Base-by-base conservation (phyloP, 495 filamentous ascomycete species). In the Penicillium simplicissimum region DNA sequence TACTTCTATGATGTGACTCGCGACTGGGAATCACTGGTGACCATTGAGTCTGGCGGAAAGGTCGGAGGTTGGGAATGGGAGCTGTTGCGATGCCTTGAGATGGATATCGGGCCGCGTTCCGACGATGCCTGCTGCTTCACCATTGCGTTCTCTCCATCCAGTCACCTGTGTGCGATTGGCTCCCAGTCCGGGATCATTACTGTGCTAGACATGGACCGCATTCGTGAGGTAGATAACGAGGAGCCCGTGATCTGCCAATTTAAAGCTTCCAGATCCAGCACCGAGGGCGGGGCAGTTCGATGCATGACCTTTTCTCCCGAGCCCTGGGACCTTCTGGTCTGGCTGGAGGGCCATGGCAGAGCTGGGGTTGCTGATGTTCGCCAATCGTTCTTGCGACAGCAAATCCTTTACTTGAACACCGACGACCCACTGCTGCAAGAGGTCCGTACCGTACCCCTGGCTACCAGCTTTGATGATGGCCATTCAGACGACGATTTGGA, bases 301-400 rank as follows among this genome's bases (percentile, higher is more conserved):
- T 90, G 92, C 57, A 94, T 98, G 87, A 82, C 87, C 23, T 98
- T 98, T 70, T 89, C 90, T 0, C 93, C 95, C 3, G 90, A 89
- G 19, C 91, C 93, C 10, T 90, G 88, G 84, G 94, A 98, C 72
- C 84, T 98, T 15, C 81, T 98, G 36, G 90, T 96, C 25, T 97
- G 94, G 93, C 86, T 92, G 21, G 95, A 98, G 75, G 89, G 96
- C 62, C 88, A 87, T 61, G 93, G 91, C 9, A 84, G 90, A 63
- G 83, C 94, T 36, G 93, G 92, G 11, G 80, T 98, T 48, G 90
- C 90, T 3, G 95, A 98, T 77, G 76, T 93, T 23, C 88, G 95
- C 23, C 86, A 85, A 59, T 85, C 87, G 21, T 92, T 96, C 61
- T 74, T 81, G 23, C 87, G 87, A 31, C 86, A 90, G 35, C 95